Base-by-base conservation (phyloP, 2,329 filamentous ascomycete species). In the Penicillium frequentans region DNA sequence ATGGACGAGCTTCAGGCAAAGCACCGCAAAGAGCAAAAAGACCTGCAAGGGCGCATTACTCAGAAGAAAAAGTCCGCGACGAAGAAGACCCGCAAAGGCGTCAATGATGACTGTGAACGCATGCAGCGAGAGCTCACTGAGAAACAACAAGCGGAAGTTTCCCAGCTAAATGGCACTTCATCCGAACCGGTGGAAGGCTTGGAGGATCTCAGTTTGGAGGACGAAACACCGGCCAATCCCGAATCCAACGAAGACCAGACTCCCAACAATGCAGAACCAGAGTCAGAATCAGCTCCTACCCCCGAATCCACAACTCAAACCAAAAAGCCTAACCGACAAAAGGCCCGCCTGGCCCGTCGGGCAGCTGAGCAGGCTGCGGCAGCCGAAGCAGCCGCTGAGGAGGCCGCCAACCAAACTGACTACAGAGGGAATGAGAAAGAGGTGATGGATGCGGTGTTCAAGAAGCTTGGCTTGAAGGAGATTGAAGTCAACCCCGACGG, bases 61-160 rank as follows among this genome's bases (percentile, higher is more conserved):
- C 92, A 89, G 77, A 98, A 97, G 83, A 99, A 97, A 82, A 98
- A 97, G 81, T 89, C 90, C 65, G 93, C 95, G 16, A 96, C 89
- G 47, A 99, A 98, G 78, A 88, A 87, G 74, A 86, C 85, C 9
- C 81, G 85, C 49, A 86, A 89, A 72, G 87, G 88, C 27, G 81
- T 93, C 42, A 86, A 86, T 61, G 85, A 87, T 63, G 85, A 88
- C 68, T 87, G 85, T 69, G 84, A 84, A 21, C 71, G 76, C 26
- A 74, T 86, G 37, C 84, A 87, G 64, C 71, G 74, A 39, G 82
- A 86, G 56, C 72, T 86, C 42, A 80, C 79, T 53, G 81, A 84
- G 55, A 75, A 73, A 57, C 85, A 88, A 27, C 77, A 77, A 29
- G 68, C 68, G 4, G 84, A 86, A 64, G 66, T 83, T 11, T 76